Percentiles rank a stretch among this genome's conserved stretches.
Evolutionary conservation across 208 protist species (phyloP).

Genomic region (Porcisia hertigi): DNA sequence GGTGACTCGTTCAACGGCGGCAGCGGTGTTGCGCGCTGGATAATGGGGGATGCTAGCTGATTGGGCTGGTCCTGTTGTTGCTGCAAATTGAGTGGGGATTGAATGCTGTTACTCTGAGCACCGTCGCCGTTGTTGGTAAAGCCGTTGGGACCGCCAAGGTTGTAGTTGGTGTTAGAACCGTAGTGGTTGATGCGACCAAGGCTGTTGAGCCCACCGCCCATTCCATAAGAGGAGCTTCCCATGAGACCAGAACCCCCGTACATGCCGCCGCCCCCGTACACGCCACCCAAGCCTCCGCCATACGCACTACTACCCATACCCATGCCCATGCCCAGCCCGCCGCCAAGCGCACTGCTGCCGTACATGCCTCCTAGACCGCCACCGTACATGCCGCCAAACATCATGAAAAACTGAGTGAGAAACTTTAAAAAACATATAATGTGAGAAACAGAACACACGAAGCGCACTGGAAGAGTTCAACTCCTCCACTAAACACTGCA

Average conservation of each 20-base stretch:
- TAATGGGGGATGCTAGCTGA: slow-evolving; percentile 45
- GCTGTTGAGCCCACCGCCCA: slow-evolving; percentile 25
- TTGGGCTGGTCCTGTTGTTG: slow-evolving; percentile 17
- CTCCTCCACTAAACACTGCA: not conserved
- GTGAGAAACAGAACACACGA: not conserved
- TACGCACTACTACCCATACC: slow-evolving; percentile 28
- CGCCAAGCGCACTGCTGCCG: slow-evolving; percentile 47
- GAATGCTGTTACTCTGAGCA: slow-evolving; percentile 11
- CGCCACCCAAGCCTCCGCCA: slow-evolving; percentile 12
- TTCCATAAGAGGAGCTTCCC: slow-evolving; percentile 20
- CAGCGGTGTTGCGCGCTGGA: slow-evolving; percentile 27
- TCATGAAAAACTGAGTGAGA: not conserved
- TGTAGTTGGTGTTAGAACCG: slow-evolving; percentile 19
- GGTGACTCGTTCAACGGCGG: slow-evolving; percentile 65
- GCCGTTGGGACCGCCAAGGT: slow-evolving; percentile 9
- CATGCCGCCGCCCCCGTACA: slow-evolving; percentile 17
- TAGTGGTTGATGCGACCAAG: slow-evolving; percentile 13
- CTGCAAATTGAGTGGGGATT: slow-evolving; percentile 16
- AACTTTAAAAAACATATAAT: not conserved
- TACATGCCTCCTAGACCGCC: slow-evolving; percentile 51
- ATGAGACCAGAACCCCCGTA: slow-evolving; percentile 24
- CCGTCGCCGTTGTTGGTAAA: not conserved
- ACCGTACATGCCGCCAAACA: slow-evolving; percentile 32
- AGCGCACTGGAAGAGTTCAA: not conserved
- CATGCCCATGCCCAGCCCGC: slow-evolving; percentile 23